Conservation (phyloP, 2,329 filamentous ascomycete genomes). For the Aspergillus pseudoviridinutans region DNA sequence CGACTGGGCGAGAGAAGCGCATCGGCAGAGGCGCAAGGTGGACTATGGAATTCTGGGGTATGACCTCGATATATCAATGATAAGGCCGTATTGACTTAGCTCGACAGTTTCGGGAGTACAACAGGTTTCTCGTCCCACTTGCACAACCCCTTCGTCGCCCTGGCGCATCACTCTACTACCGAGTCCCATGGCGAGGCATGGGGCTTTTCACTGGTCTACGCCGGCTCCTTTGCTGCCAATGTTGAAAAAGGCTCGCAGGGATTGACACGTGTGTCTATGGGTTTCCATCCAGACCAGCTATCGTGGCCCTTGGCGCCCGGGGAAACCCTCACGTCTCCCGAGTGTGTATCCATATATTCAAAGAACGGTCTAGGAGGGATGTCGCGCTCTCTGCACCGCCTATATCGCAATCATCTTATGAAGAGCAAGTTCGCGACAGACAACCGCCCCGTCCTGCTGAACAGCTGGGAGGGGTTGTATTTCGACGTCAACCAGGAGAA, state of each 20-base stretch:
- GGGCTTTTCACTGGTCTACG: conserved; percentile 63
- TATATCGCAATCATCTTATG: conserved; percentile 60
- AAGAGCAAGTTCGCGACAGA: conserved; percentile 52
- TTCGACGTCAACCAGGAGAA: conserved; percentile 57
- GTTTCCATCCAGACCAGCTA: conserved; percentile 58
- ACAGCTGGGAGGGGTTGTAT: conserved; percentile 62
- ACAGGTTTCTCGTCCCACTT: conserved; percentile 61
- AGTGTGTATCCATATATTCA: conserved; percentile 61
- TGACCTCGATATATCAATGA: conserved; percentile 11
- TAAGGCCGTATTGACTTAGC: background rate
- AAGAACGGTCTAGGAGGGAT: conserved; percentile 57
- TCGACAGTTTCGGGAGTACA: conserved; percentile 54
- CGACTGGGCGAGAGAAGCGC: conserved; percentile 60
- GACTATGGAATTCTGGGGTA: conserved; percentile 56
- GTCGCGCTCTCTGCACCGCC: conserved; percentile 58
- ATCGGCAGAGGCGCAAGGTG: conserved; percentile 52
- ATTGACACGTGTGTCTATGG: conserved; percentile 56
- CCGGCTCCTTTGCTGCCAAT: conserved; percentile 59
- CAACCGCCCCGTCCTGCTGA: conserved; percentile 55
- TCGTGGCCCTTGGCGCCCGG: conserved; percentile 56
- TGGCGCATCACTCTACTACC: conserved; percentile 55
- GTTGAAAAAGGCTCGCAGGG: conserved; percentile 61
- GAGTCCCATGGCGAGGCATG: conserved; percentile 60
- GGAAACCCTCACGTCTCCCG: conserved; percentile 57
- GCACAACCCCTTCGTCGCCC: conserved; percentile 61